phyloP scores from a whole-genome alignment of 768 basidiomycete species.

The Sporobolomyces roseus region DNA sequence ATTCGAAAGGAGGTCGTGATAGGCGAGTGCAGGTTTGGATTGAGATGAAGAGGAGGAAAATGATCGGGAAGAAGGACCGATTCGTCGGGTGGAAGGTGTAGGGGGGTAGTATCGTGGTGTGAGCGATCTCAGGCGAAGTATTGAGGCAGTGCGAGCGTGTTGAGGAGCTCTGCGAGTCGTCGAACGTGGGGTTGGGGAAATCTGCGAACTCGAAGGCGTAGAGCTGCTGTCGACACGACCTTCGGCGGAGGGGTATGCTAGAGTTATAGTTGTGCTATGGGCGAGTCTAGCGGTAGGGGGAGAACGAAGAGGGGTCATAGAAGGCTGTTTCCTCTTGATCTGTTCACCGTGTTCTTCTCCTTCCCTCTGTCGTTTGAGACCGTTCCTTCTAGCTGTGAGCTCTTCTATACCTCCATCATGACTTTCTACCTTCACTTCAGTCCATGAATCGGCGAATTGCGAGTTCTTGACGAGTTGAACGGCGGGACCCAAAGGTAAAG shows the following conservation, averaged over 20 bases:
- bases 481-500: background rate
- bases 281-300: background rate
- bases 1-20: conserved; percentile 10
- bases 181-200: conserved; percentile 23
- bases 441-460: background rate
- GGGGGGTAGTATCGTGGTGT: background rate
- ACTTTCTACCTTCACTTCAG: background rate
- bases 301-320: background rate
- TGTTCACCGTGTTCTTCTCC: too few relatives aligned
- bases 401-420: background rate
- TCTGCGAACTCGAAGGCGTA: background rate
- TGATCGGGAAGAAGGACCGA: background rate
- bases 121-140: background rate
- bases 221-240: background rate
- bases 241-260: too few relatives aligned
- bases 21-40: conserved; percentile 12
- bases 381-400: background rate
- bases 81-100: background rate
- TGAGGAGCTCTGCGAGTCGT: background rate
- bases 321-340: background rate
- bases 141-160: background rate
- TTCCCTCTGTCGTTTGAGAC: background rate
- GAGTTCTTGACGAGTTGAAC: conserved; percentile 10
- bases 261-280: background rate
- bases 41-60: conserved; percentile 4